Conservation (phyloP, 1,284 basidiomycete species). For the Rhizoctonia solani region DNA sequence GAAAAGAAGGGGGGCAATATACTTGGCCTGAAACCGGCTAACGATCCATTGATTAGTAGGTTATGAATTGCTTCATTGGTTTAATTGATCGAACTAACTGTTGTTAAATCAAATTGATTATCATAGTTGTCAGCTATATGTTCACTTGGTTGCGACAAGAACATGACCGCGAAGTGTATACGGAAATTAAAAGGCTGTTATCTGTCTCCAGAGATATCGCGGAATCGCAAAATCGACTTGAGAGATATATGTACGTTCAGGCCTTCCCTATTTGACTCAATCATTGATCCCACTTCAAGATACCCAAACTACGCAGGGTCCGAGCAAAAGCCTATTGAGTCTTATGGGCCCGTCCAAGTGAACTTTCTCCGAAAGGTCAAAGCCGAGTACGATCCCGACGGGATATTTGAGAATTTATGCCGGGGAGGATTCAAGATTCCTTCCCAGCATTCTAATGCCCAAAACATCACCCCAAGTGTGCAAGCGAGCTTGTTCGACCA, state of each 20-base stretch:
- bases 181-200: neutral
- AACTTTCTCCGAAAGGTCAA: slow-evolving; percentile 1
- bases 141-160: neutral
- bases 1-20: slow-evolving; percentile 5
- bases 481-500: too few species aligned
- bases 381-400: neutral
- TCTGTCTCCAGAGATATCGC: neutral
- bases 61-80: too few species aligned
- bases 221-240: neutral
- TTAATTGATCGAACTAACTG: neutral
- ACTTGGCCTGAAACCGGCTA: neutral
- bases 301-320: slow-evolving; percentile 7
- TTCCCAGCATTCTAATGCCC: neutral
- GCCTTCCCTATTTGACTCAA: neutral
- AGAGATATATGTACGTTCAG: neutral
- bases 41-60: slow-evolving; percentile 4
- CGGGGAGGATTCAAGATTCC: slow-evolving; percentile 9
- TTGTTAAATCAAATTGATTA: neutral
- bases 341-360: neutral
- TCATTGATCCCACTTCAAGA: neutral
- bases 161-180: neutral
- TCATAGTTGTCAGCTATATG: slow-evolving; percentile 2
- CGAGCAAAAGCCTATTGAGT: neutral
- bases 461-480: too few species aligned
- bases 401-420: neutral